A percentile compares a stretch with the other conserved stretches of the same genome.
These are phyloP conservation scores for Hanseniaspora thailandica DNA, from an alignment of 805 yeast species.

Conservation along the genomic window DNA sequence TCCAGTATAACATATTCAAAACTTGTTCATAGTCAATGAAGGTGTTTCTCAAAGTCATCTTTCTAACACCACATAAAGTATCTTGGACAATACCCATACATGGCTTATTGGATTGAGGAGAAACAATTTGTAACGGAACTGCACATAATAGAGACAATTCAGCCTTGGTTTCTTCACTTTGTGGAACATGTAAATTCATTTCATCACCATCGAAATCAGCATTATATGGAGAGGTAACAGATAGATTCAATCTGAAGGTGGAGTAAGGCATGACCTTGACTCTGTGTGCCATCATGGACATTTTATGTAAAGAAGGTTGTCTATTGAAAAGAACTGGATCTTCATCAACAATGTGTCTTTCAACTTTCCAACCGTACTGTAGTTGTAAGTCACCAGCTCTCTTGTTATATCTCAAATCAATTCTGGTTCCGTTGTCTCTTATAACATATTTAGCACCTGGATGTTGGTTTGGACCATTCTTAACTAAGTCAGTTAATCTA, in stretches of 20 bases:
- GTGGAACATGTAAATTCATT: constrained; percentile 99
- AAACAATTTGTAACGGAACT: constrained; percentile 93
- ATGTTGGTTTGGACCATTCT: constrained; percentile 97
- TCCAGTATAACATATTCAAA: constrained; percentile 94
- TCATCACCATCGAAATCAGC: constrained; percentile 99
- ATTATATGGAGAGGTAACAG: constrained; percentile 98
- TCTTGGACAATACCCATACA: constrained; percentile 99
- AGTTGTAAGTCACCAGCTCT: constrained; percentile 96
- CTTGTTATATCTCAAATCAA: constrained; percentile 90
- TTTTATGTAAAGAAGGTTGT: constrained; percentile 97
- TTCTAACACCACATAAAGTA: constrained; percentile 92
- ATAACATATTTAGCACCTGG: constrained; percentile 99
- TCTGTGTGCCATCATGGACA: constrained; percentile 99
- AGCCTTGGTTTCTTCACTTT: constrained; percentile 94
- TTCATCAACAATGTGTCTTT: constrained; percentile 92
- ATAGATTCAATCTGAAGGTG: constrained; percentile 87
- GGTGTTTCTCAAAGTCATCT: constrained; percentile 81
- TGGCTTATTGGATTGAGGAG: constrained; percentile 97
- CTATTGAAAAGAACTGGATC: constrained; percentile 98
- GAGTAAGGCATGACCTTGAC: constrained; percentile 98
- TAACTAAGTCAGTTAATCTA: constrained; percentile 78
- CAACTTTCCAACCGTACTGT: constrained; percentile 98
- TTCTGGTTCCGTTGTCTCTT: constrained; percentile 97
- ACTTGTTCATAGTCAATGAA: constrained; percentile 88
- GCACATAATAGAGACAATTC: constrained; percentile 91